Conservation (phyloP, 805 yeast genomes). For the Starmerella asiatica region DNA sequence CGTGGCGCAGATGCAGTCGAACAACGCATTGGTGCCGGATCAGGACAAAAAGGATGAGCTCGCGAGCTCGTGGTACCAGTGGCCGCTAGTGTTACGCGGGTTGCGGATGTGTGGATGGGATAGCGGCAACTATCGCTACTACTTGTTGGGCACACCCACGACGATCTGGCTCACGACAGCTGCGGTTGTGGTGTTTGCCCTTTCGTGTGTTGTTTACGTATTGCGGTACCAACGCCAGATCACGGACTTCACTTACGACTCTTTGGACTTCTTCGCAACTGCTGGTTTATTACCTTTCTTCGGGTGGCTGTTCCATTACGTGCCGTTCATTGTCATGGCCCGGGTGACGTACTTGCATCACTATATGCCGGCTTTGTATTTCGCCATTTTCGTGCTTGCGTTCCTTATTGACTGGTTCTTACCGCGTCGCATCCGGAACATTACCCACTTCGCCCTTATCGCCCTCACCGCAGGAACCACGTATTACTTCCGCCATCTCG, state of each 20-base stretch:
- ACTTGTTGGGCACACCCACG: slow-evolving; percentile 52
- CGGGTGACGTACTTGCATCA: slow-evolving; percentile 96
- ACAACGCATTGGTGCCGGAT: slow-evolving; percentile 71
- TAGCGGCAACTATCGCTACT: slow-evolving; percentile 41
- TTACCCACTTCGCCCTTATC: slow-evolving; percentile 37
- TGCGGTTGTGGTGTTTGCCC: slow-evolving; percentile 31
- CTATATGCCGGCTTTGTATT: slow-evolving; percentile 86
- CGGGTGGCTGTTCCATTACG: slow-evolving; percentile 80
- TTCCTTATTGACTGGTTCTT: slow-evolving; percentile 42
- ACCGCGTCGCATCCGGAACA: slow-evolving; percentile 20
- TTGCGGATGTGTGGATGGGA: slow-evolving; percentile 71
- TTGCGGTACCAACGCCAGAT: slow-evolving; percentile 51
- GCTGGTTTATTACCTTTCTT: slow-evolving; percentile 75
- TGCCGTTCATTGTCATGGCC: slow-evolving; percentile 86
- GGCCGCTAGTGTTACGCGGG: slow-evolving; percentile 61
- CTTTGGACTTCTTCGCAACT: slow-evolving; percentile 34
- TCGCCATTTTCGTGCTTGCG: slow-evolving; percentile 69
- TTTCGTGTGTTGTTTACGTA: slow-evolving; percentile 30
- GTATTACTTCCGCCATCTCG: slow-evolving; percentile 48
- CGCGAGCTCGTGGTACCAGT: slow-evolving; percentile 70
- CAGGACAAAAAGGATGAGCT: slow-evolving; percentile 54
- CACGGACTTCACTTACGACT: slow-evolving; percentile 32
- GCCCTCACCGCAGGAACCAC: slow-evolving; percentile 44
- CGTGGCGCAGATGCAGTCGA: slow-evolving; percentile 71
- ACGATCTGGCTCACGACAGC: slow-evolving; percentile 44